Percentiles rank a stretch among this genome's conserved stretches.
Conservation (phyloP, 2,329 filamentous ascomycete species). For the Macrophomina tecta region DNA sequence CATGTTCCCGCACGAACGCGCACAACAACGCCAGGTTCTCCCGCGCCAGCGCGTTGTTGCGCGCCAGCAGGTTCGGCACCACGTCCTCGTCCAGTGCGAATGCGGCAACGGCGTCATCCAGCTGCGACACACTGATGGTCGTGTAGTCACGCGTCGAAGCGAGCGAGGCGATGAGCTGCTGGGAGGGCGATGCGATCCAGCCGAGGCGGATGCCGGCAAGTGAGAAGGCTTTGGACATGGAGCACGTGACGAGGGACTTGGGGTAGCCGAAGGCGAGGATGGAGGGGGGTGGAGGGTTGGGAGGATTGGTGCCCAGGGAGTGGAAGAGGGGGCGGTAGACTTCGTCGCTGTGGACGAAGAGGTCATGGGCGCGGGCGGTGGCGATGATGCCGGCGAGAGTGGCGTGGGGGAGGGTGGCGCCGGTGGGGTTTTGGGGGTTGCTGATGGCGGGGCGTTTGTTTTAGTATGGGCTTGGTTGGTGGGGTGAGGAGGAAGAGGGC, state of each 20-base stretch:
- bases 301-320: conserved; percentile 60
- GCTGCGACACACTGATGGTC: conserved; percentile 81
- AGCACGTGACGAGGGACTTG: conserved; percentile 73
- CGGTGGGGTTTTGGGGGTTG: conserved; percentile 82
- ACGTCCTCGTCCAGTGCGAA: conserved; percentile 65
- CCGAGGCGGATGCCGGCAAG: conserved; percentile 81
- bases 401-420: conserved; percentile 69
- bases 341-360: conserved; percentile 74
- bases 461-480: background rate
- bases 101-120: conserved; percentile 79
- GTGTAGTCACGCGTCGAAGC: conserved; percentile 78
- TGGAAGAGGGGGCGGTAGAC: conserved; percentile 87
- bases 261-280: conserved; percentile 74
- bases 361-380: conserved; percentile 66
- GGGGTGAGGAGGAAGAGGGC: background rate
- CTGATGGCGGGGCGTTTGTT: conserved; percentile 47
- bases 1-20: conserved; percentile 56
- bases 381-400: conserved; percentile 67
- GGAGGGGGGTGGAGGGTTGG: conserved; percentile 61
- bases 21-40: no score
- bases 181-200: conserved; percentile 76
- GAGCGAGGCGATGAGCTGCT: conserved; percentile 66
- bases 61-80: conserved; percentile 59
- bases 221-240: conserved; percentile 84
- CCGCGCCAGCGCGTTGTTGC: no score